A percentile compares a stretch with the other conserved stretches of the same genome.
Conservation (phyloP, 352 stramenopile genomes). For the Elongisporangium prolatum region DNA sequence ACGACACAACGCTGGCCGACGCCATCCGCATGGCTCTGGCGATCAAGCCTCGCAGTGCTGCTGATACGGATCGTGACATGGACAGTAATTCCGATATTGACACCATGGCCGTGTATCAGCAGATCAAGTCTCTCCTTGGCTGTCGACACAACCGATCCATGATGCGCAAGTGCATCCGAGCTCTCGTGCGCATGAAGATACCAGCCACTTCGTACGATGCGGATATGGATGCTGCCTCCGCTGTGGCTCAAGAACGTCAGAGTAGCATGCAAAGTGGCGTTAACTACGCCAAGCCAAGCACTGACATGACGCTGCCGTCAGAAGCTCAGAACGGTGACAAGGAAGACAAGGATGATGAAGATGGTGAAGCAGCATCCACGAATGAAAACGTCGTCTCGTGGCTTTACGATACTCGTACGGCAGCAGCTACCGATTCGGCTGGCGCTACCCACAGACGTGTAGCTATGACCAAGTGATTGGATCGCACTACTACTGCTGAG, state of each 20-base stretch:
- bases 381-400: too few relatives aligned
- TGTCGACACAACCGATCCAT: background rate
- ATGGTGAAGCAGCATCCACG: too few relatives aligned
- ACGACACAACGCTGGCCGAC: background rate
- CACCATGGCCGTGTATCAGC: background rate
- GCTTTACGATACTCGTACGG: constrained; percentile 23
- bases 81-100: background rate
- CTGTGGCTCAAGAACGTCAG: too few relatives aligned
- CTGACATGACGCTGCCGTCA: too few relatives aligned
- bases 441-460: constrained; percentile 26
- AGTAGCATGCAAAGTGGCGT: too few relatives aligned
- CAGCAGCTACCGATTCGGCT: constrained; percentile 28
- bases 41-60: background rate
- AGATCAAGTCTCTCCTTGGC: background rate
- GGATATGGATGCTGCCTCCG: too few relatives aligned
- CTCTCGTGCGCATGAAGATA: background rate
- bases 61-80: too few relatives aligned
- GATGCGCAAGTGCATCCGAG: background rate
- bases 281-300: too few relatives aligned
- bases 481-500: constrained; percentile 40
- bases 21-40: background rate
- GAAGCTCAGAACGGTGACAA: too few relatives aligned
- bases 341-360: too few relatives aligned
- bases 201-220: background rate
- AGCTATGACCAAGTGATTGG: constrained; percentile 24